phyloP scores from a whole-genome alignment of 179 eudicot species.

The Spergularia azorica region DNA sequence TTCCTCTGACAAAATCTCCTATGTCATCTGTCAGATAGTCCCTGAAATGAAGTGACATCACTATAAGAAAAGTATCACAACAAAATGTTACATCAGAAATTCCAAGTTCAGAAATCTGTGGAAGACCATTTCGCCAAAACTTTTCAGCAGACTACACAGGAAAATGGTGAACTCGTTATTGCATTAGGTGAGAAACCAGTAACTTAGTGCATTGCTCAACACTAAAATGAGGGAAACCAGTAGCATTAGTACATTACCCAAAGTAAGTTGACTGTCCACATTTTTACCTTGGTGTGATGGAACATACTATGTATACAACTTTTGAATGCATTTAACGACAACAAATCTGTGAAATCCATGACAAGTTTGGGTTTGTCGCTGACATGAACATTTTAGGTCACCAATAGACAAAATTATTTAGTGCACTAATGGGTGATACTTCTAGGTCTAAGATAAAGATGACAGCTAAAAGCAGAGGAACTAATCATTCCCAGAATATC shows the following conservation, averaged over 20 bases:
- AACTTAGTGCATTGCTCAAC: neutral
- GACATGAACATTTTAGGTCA: no score
- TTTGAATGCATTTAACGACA: neutral
- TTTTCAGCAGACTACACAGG: neutral
- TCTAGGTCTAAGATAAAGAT: neutral
- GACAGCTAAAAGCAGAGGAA: neutral
- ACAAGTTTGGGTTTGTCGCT: no score
- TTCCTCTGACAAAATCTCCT: slow-evolving; percentile 49
- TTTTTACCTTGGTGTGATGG: no score
- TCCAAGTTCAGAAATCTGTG: neutral
- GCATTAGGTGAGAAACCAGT: neutral
- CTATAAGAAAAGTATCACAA: neutral
- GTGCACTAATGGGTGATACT: no score
- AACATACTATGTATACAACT: no score
- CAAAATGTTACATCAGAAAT: neutral
- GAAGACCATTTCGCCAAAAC: neutral
- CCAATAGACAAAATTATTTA: no score
- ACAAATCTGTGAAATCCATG: neutral
- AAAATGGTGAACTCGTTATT: neutral
- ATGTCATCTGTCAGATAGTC: slow-evolving; percentile 61
- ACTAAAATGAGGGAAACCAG: neutral
- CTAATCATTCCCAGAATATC: neutral
- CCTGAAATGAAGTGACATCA: slow-evolving; percentile 43
- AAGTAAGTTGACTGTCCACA: no score
- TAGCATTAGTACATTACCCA: no score